These are phyloP conservation scores for Aspergillus sojae DNA, from an alignment of 2,329 filamentous ascomycete genomes.

Conservation along the genomic window DNA sequence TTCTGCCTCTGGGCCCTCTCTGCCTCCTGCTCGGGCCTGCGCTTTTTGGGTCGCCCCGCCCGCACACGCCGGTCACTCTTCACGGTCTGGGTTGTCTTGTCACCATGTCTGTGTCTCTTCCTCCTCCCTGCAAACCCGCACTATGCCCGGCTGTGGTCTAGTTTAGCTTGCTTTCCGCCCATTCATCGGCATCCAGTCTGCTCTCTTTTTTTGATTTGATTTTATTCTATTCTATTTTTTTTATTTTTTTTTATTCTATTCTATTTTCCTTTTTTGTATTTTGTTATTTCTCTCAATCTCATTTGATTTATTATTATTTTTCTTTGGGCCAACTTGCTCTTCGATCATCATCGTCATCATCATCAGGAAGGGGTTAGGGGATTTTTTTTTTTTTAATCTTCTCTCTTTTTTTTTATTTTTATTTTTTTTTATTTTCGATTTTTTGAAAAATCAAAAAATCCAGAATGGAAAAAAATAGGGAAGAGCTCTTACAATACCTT, in stretches of 20 bases:
- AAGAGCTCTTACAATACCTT: constrained; percentile 8
- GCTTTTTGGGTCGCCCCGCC: constrained; percentile 25
- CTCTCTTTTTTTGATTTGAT: neutral
- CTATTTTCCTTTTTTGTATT: neutral
- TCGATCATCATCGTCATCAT: constrained; percentile 7
- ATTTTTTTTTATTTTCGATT: neutral
- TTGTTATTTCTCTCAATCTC: neutral
- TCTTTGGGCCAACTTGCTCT: neutral
- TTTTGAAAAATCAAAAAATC: neutral
- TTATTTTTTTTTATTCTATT: constrained; percentile 4
- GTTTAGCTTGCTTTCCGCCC: constrained; percentile 15
- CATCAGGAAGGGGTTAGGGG: constrained; percentile 5
- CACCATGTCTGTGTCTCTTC: neutral
- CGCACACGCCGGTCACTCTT: constrained; percentile 21
- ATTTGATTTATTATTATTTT: neutral
- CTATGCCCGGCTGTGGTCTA: constrained; percentile 17
- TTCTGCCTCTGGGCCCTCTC: constrained; percentile 15
- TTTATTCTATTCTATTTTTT: neutral
- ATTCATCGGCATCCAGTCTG: constrained; percentile 12
- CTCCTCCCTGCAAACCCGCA: constrained; percentile 16
- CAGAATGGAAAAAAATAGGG: neutral
- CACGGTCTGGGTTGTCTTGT: constrained; percentile 12
- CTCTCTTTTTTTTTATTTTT: constrained; percentile 6
- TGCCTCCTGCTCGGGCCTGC: constrained; percentile 21
- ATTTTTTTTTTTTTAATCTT: constrained; percentile 1